Evolutionary conservation across 164 flowering plant genomes (phyloP), one percentile per base, ranked within the genome.

Genomic region (Saururus chinensis): DNA sequence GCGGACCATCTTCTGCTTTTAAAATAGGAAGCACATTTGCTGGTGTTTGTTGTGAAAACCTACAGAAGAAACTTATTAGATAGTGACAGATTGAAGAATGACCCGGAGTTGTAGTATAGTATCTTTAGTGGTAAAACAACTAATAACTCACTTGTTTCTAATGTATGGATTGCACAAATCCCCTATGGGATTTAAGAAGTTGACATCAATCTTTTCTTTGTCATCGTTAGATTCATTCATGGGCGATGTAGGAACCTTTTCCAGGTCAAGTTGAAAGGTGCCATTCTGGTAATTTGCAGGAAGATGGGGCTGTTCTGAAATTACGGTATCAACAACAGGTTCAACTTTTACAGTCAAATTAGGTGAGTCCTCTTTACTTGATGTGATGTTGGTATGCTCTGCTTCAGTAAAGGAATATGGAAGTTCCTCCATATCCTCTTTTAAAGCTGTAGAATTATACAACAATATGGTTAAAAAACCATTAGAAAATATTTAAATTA

Each of bases 371-470:
- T 60, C 71, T 51, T 57, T 25, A 56, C 25, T 22, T 8, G 67
- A 51, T 21, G 74, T 61, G 40, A 51, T n/a, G 24, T 56, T 62
- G 51, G 37, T 52, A 67, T 64, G 57, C 45, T 71, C 76, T 51
- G 56, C 61, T 42, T 40, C 54, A 22, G 40, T 45, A 49, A 57
- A 22, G 19, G 59, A 63, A 67, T 60, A 19, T 14, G 7, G 61
- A 55, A 72, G 61, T 51, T 57, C 63, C 21, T 26, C 19, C 12
- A 57, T 67, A 37, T 64, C 59, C 57, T 68, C 79, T 53, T 72
- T 60, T 19, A 65, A 9, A 74, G 54, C 80, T 80, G 77, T 70
- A 67, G 57, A 64, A 69, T 69, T 48, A 16, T 19, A 61, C 26
- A 52, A 76, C 14, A 51, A 22, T 51, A 51, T 10, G 51, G 17